A percentile compares a stretch with the other conserved stretches of the same genome.
phyloP scores from a whole-genome alignment of 2,329 filamentous ascomycete genomes.

The Fusarium haematococcum region DNA sequence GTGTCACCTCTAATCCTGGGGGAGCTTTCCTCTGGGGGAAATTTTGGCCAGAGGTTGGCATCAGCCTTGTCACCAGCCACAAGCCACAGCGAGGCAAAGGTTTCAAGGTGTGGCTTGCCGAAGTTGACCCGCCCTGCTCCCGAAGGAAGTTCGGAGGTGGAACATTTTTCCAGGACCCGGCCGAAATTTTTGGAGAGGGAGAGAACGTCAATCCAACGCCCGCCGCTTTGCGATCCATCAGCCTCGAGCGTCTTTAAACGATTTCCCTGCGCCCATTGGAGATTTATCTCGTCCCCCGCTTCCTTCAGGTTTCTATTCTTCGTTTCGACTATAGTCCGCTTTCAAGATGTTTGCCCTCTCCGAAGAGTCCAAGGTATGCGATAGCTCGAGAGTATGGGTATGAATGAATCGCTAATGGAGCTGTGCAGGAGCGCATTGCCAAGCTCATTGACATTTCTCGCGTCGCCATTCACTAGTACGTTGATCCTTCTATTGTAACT shows the following conservation, averaged over 20 bases:
- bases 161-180: constrained; percentile 42
- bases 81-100: constrained; percentile 17
- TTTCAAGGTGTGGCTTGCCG: constrained; percentile 38
- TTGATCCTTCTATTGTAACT: constrained; percentile 6
- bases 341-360: constrained; percentile 77
- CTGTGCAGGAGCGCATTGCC: constrained; percentile 88
- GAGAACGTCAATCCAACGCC: constrained; percentile 22
- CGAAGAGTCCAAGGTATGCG: constrained; percentile 91
- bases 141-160: constrained; percentile 27
- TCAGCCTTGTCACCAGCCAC: constrained; percentile 26
- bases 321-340: not conserved
- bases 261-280: not conserved
- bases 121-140: constrained; percentile 44
- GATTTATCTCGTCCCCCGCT: not conserved
- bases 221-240: constrained; percentile 22
- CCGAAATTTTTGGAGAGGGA: constrained; percentile 40
- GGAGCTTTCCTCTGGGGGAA: constrained; percentile 31
- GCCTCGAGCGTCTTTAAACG: constrained; percentile 20
- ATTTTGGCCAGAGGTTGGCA: constrained; percentile 42
- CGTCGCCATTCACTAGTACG: constrained; percentile 95
- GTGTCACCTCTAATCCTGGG: constrained; percentile 14
- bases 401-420: constrained; percentile 19
- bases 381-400: constrained; percentile 4
- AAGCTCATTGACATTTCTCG: constrained; percentile 96
- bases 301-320: not conserved